Base-by-base conservation (phyloP, 129 eudicot genomes). In the Gnaphalium uliginosum region DNA sequence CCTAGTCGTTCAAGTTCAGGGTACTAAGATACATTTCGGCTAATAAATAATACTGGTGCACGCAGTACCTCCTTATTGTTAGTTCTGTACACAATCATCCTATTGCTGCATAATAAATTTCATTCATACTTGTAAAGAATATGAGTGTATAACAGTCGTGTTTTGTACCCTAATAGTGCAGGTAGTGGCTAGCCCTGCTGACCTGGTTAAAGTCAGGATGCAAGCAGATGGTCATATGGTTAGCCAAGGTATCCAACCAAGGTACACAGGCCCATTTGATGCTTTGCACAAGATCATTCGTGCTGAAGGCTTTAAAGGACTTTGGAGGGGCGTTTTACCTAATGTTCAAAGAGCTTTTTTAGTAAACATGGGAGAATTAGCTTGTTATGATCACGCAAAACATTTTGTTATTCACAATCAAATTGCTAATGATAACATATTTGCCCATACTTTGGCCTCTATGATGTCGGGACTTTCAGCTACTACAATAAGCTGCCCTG, bases 141-240 rank as follows among this genome's bases (percentile, higher is more conserved):
- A 41, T 11, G 26, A 25, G 64, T 58, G 33, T 3, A 62, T 62
- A 39, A 62, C 67, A 27, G 8, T 61, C 33, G 5, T 61, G 39
- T 58, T 61, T 59, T 72, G 71, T 41, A 18, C 60, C 29, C 5
- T 88, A 78, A 54, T 71, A 72, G 76, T 68, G 68, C 91, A 93
- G 98, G 85, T 93, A 66, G 86, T 93, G 61, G 91, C 98, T 37
- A 93, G 98, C 84, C 98, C 98, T n/a, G 97, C 98, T 67, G 97
- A 93, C 81, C 89, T 93, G 4, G 84, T 93, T 33, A 93, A 93
- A 75, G 98, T 90, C 61, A 87, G 98, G 78, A 90, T 93, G 96
- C 98, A 90, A 88, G 97, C 96, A 17, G 97, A 93, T 37, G 86
- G 97, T 17, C 88, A 86, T 51, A 72, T 81, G 86, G 83, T 83